Conservation (phyloP, 176 grass and related monocot species). For the Oryza glumipatula region DNA sequence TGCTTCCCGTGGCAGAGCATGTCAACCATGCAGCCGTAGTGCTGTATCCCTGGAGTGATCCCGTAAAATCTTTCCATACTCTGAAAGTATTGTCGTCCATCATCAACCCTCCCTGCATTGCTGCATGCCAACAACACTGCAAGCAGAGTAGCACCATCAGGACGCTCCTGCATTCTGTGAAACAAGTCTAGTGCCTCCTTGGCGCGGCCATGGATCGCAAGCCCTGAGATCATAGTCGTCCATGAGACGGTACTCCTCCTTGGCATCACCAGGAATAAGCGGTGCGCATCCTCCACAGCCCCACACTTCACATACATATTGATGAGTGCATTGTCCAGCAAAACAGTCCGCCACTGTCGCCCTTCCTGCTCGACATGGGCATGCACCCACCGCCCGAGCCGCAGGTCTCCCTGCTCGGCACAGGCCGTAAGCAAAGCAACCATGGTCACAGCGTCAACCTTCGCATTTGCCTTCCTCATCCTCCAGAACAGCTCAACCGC, state of each 20-base stretch:
- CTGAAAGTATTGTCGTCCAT: conserved; percentile 57
- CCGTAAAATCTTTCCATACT: conserved; percentile 61
- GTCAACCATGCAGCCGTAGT: conserved; percentile 79
- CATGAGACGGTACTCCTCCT: conserved; percentile 62
- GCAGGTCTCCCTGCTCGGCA: conserved; percentile 48
- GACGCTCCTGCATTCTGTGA: conserved; percentile 44
- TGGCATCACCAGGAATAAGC: conserved; percentile 61
- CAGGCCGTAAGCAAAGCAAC: conserved; percentile 58
- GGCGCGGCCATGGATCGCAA: conserved; percentile 49
- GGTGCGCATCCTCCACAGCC: conserved; percentile 48
- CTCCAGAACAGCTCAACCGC: conserved; percentile 55
- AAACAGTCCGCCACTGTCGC: conserved; percentile 16
- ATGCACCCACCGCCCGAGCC: conserved; percentile 71
- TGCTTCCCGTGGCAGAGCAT: conserved; percentile 56
- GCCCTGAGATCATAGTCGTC: conserved; percentile 77
- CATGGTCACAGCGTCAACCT: conserved; percentile 56
- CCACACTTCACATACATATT: conserved; percentile 70
- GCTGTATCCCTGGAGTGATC: conserved; percentile 57
- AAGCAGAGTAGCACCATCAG: conserved; percentile 56
- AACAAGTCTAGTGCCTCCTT: conserved; percentile 65
- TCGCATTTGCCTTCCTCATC: conserved; percentile 54
- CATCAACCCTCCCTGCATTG: conserved; percentile 49
- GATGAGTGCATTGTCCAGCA: conserved; percentile 65
- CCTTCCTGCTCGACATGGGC: conserved; percentile 21
- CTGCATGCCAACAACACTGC: conserved; percentile 58